Evolutionary conservation across 2,329 filamentous ascomycete species (phyloP), one percentile per base, ranked within the genome.

Genomic region (Magnaporthiopsis incrustans): DNA sequence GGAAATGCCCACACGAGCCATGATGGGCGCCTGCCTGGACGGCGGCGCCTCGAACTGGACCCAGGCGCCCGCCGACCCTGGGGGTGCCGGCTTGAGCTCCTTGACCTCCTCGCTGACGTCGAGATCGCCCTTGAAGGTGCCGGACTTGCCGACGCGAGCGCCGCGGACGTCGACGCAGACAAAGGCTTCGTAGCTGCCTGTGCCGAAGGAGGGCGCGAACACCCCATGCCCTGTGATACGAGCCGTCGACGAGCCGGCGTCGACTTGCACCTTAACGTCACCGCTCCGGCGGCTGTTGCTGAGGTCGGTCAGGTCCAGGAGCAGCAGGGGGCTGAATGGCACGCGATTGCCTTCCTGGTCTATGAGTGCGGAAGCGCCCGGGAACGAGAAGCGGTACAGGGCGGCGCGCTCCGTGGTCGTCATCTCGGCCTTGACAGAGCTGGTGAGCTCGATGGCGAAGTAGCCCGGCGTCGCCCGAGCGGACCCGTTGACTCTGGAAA

Each of bases 1-100:
- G 66, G 86, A 89, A 10, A 89, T 75, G 0, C 86, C 87, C 62
- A 89, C 88, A n/a, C 90, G 82, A 15, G 82, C 87, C 25, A 85
- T 71, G 30, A 92, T 81, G 7, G 44, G n/a, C 44, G 18, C 44
- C 14, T 80, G 78, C 26, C 78, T 68, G 0, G 75, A 71, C n/a
- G 71, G 65, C 1, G 77, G 71, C 22, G 68, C 68, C 25, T 84
- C 72, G 67, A 91, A 90, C 68, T 86, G 84, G 6, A 82, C 76
- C 77, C 86, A 92, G 1, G 82, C 85, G 22, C 89, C 89, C 0
- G 76, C 79, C 26, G 81, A 64, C 6, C 67, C 60, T 2, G 67
- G 64, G 26, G 53, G 60, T 2, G 63, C 64, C 6, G 63, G 64
- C 3, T 64, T 66, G 61, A 63, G 61, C 53, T 65, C 57, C n/a